Conservation (phyloP, 192 early-diverging fungal genomes). For the Haplosporangium gracile region DNA sequence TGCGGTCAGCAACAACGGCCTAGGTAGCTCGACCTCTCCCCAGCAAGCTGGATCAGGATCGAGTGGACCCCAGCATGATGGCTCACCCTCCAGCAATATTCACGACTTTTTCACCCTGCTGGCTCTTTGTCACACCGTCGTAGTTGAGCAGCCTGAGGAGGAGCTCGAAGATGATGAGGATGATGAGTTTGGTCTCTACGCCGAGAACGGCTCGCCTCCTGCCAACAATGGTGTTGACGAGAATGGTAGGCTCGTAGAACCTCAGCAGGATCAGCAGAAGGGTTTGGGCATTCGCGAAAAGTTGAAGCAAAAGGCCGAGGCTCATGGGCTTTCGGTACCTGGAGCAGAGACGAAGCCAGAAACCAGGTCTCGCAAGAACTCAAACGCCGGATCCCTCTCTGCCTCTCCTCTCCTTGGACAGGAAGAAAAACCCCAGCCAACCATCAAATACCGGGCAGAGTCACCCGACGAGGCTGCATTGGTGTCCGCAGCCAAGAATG, state of each 20-base stretch:
- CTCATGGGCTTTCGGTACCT: slow-evolving; percentile 52
- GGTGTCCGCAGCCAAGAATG: slow-evolving; percentile 82
- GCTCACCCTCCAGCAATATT: slow-evolving; percentile 70
- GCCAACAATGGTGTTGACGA: slow-evolving; percentile 39
- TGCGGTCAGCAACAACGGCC: slow-evolving; percentile 10
- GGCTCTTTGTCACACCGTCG: slow-evolving; percentile 95
- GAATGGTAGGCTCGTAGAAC: slow-evolving; percentile 47
- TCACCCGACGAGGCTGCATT: slow-evolving; percentile 89
- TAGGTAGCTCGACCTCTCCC: slow-evolving; percentile 17
- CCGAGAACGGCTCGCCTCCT: slow-evolving; percentile 30
- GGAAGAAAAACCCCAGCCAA: slow-evolving; percentile 19
- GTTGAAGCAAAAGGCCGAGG: slow-evolving; percentile 40
- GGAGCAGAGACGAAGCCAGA: slow-evolving; percentile 46
- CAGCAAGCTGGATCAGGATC: not conserved
- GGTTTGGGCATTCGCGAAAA: slow-evolving; percentile 33
- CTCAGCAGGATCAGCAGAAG: slow-evolving; percentile 21
- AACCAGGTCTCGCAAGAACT: slow-evolving; percentile 45
- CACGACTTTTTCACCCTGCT: slow-evolving; percentile 90
- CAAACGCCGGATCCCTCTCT: slow-evolving; percentile 19
- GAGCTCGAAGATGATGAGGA: slow-evolving; percentile 60
- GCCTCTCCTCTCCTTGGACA: not conserved
- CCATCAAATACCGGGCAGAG: slow-evolving; percentile 75
- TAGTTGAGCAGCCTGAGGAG: slow-evolving; percentile 79
- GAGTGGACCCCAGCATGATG: slow-evolving; percentile 22
- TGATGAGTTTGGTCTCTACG: slow-evolving; percentile 58